phyloP scores from a whole-genome alignment of 371 early-diverging fungal genomes.

The Actinomucor elegans region DNA sequence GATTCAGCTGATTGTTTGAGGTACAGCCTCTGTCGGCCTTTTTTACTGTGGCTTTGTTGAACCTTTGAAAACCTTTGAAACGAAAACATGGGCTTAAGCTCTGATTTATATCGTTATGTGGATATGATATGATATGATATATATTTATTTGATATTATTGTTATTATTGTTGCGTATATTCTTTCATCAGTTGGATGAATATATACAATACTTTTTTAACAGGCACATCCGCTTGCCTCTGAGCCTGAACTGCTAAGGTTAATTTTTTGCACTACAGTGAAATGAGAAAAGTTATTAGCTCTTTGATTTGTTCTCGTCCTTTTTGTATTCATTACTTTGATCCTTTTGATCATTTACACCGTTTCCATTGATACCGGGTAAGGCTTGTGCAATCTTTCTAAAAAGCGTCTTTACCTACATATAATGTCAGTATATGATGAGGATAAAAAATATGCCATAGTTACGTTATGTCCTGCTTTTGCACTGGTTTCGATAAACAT shows the following conservation, averaged over 20 bases:
- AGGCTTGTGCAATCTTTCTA: constrained; percentile 91
- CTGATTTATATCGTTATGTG: no score
- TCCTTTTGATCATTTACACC: constrained; percentile 22
- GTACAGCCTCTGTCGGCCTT: no score
- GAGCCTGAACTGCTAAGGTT: constrained; percentile 25
- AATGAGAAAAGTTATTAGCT: neutral
- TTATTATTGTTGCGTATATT: no score
- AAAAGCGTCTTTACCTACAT: constrained; percentile 86
- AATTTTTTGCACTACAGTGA: constrained; percentile 37
- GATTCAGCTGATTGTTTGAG: no score
- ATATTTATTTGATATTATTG: no score
- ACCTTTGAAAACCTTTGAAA: no score
- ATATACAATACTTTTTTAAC: no score
- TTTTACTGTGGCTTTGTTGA: no score
- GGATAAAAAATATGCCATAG: neutral
- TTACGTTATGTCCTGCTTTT: constrained; percentile 94
- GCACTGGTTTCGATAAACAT: constrained; percentile 98
- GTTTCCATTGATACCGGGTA: constrained; percentile 85
- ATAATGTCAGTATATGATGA: neutral
- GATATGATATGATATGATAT: no score
- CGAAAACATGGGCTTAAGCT: no score
- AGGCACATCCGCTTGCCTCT: constrained; percentile 39
- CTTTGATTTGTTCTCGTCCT: neutral
- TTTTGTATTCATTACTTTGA: constrained; percentile 32
- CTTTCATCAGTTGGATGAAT: no score